phyloP scores from a whole-genome alignment of 2,329 filamentous ascomycete species.

The Aspergillus sp. region DNA sequence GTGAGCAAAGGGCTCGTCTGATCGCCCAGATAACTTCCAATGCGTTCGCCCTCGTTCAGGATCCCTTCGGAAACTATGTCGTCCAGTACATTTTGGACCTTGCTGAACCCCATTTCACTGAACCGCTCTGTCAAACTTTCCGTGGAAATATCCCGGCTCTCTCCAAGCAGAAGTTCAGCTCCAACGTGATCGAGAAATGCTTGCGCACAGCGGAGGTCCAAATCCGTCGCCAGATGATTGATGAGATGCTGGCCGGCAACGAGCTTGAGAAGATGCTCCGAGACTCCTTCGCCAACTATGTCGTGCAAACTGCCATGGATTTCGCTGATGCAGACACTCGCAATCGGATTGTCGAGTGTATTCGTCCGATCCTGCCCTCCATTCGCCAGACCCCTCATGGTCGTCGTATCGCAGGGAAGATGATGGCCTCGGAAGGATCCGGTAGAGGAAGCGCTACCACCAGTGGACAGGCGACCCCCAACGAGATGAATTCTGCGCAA shows the following conservation, averaged over 20 bases:
- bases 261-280: conserved; percentile 88
- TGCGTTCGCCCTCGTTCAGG: conserved; percentile 86
- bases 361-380: conserved; percentile 78
- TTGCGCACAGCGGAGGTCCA: conserved; percentile 76
- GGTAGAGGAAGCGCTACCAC: conserved; percentile 39
- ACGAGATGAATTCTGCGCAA: conserved; percentile 38
- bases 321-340: conserved; percentile 74
- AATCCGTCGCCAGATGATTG: conserved; percentile 77
- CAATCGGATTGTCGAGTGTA: conserved; percentile 73
- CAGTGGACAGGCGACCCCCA: conserved; percentile 40
- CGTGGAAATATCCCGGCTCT: conserved; percentile 66
- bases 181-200: conserved; percentile 97
- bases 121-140: conserved; percentile 82
- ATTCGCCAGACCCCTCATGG: conserved; percentile 93
- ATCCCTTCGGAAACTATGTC: conserved; percentile 98
- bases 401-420: conserved; percentile 88
- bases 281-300: conserved; percentile 95
- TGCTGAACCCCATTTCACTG: conserved; percentile 81
- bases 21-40: conserved; percentile 84
- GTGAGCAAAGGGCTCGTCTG: conserved; percentile 81
- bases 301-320: conserved; percentile 93
- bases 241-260: conserved; percentile 70
- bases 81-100: conserved; percentile 98
- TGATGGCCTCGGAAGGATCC: conserved; percentile 57
- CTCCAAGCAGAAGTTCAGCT: conserved; percentile 98